Evolutionary conservation across 1,139 yeast species (phyloP).

Genomic region (Schizosaccharomyces versatilis): DNA sequence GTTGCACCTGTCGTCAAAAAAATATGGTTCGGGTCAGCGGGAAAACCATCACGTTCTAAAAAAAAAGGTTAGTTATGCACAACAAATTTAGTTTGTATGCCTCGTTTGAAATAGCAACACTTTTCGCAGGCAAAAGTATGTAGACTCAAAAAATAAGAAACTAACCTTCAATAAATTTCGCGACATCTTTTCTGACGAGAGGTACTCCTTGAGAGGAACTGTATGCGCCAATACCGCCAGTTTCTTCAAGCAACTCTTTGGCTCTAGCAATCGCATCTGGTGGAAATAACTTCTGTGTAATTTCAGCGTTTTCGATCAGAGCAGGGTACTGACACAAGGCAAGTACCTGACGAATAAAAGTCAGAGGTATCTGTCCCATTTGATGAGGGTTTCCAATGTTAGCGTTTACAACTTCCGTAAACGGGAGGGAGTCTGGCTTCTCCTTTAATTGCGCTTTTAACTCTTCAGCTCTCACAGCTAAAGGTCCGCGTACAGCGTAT

Average conservation of each 20-base stretch:
- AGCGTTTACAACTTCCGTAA: constrained; percentile 55
- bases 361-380: constrained; percentile 73
- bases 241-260: constrained; percentile 29
- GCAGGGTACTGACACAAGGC: constrained; percentile 70
- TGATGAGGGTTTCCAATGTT: constrained; percentile 97
- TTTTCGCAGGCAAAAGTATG: neutral
- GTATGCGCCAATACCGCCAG: constrained; percentile 83
- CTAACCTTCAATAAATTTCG: constrained; percentile 37
- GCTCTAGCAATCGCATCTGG: constrained; percentile 60
- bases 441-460: constrained; percentile 31
- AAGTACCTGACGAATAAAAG: constrained; percentile 84
- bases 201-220: constrained; percentile 78
- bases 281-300: constrained; percentile 26
- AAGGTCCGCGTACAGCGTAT: constrained; percentile 84
- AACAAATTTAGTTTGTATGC: neutral
- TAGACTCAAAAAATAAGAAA: neutral
- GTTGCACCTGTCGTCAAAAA: constrained; percentile 88
- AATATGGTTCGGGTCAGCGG: constrained; percentile 46
- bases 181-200: constrained; percentile 50
- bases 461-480: constrained; percentile 86
- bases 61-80: neutral
- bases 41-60: constrained; percentile 38
- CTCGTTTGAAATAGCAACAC: neutral
- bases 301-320: constrained; percentile 24
- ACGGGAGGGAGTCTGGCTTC: constrained; percentile 45